phyloP scores from a whole-genome alignment of 2,329 filamentous ascomycete species.

The Aspergillus glaucus region DNA sequence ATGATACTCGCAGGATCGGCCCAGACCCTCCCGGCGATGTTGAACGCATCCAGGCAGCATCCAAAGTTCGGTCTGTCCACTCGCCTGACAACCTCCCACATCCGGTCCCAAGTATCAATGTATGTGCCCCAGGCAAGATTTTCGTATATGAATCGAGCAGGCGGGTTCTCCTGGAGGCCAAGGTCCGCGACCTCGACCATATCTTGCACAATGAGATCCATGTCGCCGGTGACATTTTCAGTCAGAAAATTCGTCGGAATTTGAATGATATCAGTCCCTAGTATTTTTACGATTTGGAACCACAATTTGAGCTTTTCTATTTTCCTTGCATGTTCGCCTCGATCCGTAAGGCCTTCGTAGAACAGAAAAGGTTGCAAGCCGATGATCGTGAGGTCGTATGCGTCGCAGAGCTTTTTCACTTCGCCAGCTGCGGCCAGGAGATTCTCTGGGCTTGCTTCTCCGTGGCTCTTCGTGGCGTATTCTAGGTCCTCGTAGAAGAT shows the following conservation, averaged over 20 bases:
- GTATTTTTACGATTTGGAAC: constrained; percentile 59
- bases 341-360: constrained; percentile 65
- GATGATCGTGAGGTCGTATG: constrained; percentile 20
- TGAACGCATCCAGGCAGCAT: constrained; percentile 69
- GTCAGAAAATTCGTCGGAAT: constrained; percentile 64
- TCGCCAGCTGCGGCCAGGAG: constrained; percentile 54
- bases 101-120: constrained; percentile 62
- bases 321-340: constrained; percentile 49
- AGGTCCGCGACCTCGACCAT: constrained; percentile 61
- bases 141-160: constrained; percentile 67
- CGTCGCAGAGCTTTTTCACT: constrained; percentile 45
- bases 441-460: constrained; percentile 37
- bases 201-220: constrained; percentile 55
- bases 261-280: constrained; percentile 65
- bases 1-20: constrained; percentile 55
- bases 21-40: constrained; percentile 64
- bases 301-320: constrained; percentile 58
- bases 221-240: constrained; percentile 40
- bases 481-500: constrained; percentile 72
- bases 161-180: constrained; percentile 49
- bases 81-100: constrained; percentile 60
- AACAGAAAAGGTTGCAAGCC: constrained; percentile 70
- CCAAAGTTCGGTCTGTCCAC: constrained; percentile 67
- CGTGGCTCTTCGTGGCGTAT: constrained; percentile 50
- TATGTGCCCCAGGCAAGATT: constrained; percentile 64